These are phyloP conservation scores for Taphrina flavorubra DNA, from an alignment of 1,139 yeast species.

Conservation along the genomic window DNA sequence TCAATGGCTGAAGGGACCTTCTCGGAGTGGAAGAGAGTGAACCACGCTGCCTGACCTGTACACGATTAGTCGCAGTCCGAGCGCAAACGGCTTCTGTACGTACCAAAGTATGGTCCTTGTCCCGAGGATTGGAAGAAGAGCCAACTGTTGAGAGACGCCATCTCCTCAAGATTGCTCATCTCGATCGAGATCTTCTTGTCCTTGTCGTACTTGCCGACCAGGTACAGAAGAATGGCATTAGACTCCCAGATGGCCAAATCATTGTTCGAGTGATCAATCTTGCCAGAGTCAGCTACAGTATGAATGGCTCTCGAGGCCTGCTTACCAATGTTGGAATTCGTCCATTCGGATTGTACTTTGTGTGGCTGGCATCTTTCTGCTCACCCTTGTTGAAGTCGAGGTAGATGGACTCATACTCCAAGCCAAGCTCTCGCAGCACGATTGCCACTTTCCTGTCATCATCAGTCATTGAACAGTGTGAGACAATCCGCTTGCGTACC, in stretches of 20 bases:
- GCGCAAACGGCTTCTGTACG: neutral
- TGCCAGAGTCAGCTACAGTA: neutral
- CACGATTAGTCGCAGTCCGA: neutral
- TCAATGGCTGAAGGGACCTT: constrained; percentile 89
- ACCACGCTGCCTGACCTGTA: constrained; percentile 90
- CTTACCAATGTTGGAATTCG: constrained; percentile 39
- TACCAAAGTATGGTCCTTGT: constrained; percentile 53
- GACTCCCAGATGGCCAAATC: constrained; percentile 43
- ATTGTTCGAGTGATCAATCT: constrained; percentile 39
- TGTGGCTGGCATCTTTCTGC: constrained; percentile 32
- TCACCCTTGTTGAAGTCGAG: constrained; percentile 63
- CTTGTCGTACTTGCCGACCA: constrained; percentile 69
- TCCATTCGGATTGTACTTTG: constrained; percentile 43
- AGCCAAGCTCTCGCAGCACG: constrained; percentile 78
- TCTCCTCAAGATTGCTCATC: constrained; percentile 73
- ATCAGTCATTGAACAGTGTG: neutral
- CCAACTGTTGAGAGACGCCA: constrained; percentile 82
- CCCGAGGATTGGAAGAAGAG: constrained; percentile 94
- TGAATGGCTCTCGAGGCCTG: neutral
- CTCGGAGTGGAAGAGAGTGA: constrained; percentile 85
- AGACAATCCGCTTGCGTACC: constrained; percentile 50
- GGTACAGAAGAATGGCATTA: constrained; percentile 45
- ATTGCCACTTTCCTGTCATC: constrained; percentile 79
- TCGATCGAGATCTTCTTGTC: constrained; percentile 77
- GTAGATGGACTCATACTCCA: constrained; percentile 76